Evolutionary conservation across 2,329 filamentous ascomycete genomes (phyloP), one percentile per base, ranked within the genome.

Genomic region (Sclerotinia glacialis): DNA sequence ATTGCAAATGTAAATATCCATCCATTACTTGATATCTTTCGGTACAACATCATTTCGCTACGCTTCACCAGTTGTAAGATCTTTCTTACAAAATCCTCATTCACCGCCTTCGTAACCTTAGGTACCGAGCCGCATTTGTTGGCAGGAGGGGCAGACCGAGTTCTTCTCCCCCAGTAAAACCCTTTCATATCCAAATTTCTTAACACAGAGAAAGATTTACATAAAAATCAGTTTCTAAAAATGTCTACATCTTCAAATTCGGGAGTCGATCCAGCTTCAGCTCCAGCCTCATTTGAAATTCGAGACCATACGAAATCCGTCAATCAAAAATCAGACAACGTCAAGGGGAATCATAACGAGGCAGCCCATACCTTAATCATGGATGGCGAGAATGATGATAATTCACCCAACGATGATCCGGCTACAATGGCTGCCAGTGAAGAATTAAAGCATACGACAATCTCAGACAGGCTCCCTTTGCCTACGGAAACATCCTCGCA

Each of bases 361-460:
- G 70, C 73, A 71, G 71, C 73, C 65, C 69, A 67, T 49, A 71
- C 65, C 56, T 64, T 69, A 65, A 64, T 64, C 40, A 34, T 52
- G 23, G 71, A 72, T n/a, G 62, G 60, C 37, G 70, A 72, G 26
- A 55, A 63, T 56, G 58, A 61, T 47, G 67, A 72, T 44, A 65
- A 68, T 8, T 56, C 52, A 50, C 62, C 71, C 34, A 73, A 71
- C 34, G 86, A 89, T 72, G 86, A 89, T 75, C 83, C 85, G 46
- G 86, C 86, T 73, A 89, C 86, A 50, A 84, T 84, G 67, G 86
- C 86, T 62, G 81, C 86, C 46, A 83, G 86, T 69, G 83, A 87
- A 72, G 86, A 89, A 77, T 81, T 89, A 50, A 86, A 84, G 78
- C 85, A 89, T 70, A 87, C 86, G 12, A 82, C 79, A 63, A 88